Base-by-base conservation (phyloP, 2,329 filamentous ascomycete species). In the Sclerotinia nivalis region DNA sequence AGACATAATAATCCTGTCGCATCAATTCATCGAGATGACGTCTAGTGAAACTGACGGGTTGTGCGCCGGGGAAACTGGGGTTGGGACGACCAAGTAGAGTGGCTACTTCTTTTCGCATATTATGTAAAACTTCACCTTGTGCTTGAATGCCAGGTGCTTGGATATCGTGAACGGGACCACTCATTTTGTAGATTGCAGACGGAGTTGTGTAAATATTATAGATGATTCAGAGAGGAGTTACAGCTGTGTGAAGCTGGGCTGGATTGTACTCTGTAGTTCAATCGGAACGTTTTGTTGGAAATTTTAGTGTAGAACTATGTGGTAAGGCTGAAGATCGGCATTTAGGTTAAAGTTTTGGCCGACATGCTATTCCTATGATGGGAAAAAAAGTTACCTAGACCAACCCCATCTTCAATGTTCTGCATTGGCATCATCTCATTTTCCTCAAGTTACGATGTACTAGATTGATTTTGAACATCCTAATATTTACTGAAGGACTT, bases 1-100 rank as follows among this genome's bases (percentile, higher is more conserved):
- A 97, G 73, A 99, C 91, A 79, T 94, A 99, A 83, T 98, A 99
- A 81, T 98, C 96, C 78, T 91, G 85, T 70, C 86, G 85, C 72
- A 90, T 88, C 49, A 99, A 86, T 82, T 96, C 93, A n/a, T 89
- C 83, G 13, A 98, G 81, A 80, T 99, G 96, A 75, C 88, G 85
- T 70, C 91, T 86, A 68, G 92, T 86, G 79, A 99, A 99, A 77
- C 93, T 97, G 73, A 99, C 94, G 20, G 96, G 96, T 80, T 99
- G 96, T 66, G 96, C 95, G 77, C 89, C 96, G 0, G 96, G 94
- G 75, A 99, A 99, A 73, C 82, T 85, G 34, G 83, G 82, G 74
- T 87, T 89, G 66, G 85, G 84, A 75, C 93, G 87, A 25, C 86
- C 85, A n/a, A 99, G 87, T 58, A 97, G 85, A 8, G 84, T 78